These are phyloP conservation scores for Hirschioporus abietinus DNA, from an alignment of 768 basidiomycete genomes.

Conservation along the genomic window DNA sequence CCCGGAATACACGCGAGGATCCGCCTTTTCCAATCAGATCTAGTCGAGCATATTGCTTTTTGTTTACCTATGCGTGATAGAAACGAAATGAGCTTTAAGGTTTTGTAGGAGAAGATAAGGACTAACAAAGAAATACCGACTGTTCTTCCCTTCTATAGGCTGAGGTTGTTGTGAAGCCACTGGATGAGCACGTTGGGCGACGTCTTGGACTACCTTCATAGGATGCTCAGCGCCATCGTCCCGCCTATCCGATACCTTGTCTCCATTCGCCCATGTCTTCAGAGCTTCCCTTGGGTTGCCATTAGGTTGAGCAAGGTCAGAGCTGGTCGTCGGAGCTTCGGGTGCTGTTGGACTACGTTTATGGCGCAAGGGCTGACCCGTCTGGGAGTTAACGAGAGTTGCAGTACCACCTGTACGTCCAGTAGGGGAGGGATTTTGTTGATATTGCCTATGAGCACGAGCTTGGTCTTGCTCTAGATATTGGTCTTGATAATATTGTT, in stretches of 20 bases:
- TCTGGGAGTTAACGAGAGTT: slow-evolving; percentile 9
- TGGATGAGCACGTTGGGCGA: slow-evolving; percentile 20
- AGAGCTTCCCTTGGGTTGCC: slow-evolving; percentile 17
- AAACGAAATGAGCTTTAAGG: slow-evolving; percentile 8
- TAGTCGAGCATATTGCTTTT: slow-evolving; percentile 74
- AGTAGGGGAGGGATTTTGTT: slow-evolving; percentile 3
- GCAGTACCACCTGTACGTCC: neutral
- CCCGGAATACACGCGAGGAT: slow-evolving; percentile 92
- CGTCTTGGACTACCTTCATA: slow-evolving; percentile 22
- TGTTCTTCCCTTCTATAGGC: slow-evolving; percentile 2
- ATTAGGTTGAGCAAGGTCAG: slow-evolving; percentile 23
- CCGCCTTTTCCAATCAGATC: slow-evolving; percentile 93
- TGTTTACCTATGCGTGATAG: slow-evolving; percentile 55
- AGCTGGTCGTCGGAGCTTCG: slow-evolving; percentile 46
- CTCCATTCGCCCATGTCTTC: slow-evolving; percentile 43
- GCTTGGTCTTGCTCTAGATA: neutral
- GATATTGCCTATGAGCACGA: neutral
- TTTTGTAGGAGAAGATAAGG: neutral
- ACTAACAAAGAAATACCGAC: neutral
- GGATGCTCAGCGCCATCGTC: slow-evolving; percentile 18
- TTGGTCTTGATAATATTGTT: neutral
- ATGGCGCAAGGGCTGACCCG: slow-evolving; percentile 27
- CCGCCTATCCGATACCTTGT: slow-evolving; percentile 31
- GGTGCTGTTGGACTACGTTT: slow-evolving; percentile 68
- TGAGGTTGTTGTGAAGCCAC: slow-evolving; percentile 27